Base-by-base conservation (phyloP, 768 basidiomycete genomes). In the Collybia sordida region DNA sequence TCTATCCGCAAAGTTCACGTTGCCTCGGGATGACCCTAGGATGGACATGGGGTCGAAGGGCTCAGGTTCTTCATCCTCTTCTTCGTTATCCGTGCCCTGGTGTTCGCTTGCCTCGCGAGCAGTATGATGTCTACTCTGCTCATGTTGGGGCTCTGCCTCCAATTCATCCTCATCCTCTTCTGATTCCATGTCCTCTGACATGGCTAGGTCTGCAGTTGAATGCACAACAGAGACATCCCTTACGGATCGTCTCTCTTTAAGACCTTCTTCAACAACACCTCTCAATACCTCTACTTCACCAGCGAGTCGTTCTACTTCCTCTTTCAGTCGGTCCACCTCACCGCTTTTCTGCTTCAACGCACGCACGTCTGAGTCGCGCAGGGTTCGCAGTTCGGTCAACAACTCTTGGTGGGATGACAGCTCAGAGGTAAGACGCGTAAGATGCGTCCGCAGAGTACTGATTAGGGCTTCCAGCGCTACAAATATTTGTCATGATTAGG, bases 271-370 rank as follows among this genome's bases (percentile, higher is more conserved):
- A 1, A 98, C 90, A 0, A 94, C 87, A 1, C 84, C 87, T 9
- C 88, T 73, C n/a, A 97, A 73, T 2, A 91, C 86, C 52, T 89
- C 88, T 2, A 98, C 90, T 67, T 98, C 93, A 3, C 85, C 84
- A 0, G 81, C 85, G 4, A 97, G 79, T 37, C 86, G 68, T 58
- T 94, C 90, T 6, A 98, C 88, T 59, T 95, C 90, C 9, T 78
- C 73, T 31, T 79, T 77, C 9, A 97, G 77, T 11, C 74, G 72
- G 38, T 81, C 76, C 6, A 95, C 82, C 53, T 93, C 91, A 3
- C 72, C 67, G 19, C 79, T 66, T 63, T 88, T 89, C 49, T 81
- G 79, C 31, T 76, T 66, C 43, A 90, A 60, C 0, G 80, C 72
- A 1, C 69, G 67, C 0, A 75, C 72, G 59, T 91, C 91, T 0